phyloP scores from a whole-genome alignment of 495 filamentous ascomycete species.

The Coniosporium apollinis region DNA sequence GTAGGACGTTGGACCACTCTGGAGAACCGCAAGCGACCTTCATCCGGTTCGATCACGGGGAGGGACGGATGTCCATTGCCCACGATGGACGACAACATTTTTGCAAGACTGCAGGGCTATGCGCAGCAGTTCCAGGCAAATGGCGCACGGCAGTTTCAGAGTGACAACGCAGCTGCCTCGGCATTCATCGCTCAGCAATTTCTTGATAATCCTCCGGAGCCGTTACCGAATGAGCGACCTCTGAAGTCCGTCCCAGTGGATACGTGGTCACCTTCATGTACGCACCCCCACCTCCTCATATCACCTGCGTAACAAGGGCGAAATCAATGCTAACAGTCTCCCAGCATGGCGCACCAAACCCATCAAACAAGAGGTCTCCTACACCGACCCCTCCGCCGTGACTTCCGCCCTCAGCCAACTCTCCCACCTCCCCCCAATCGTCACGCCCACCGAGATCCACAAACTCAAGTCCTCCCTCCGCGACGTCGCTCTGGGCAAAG shows the following conservation, averaged over 20 bases:
- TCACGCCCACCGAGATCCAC: constrained; percentile 70
- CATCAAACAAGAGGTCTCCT: constrained; percentile 78
- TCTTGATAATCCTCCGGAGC: no score
- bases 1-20: no score
- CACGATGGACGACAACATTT: background rate
- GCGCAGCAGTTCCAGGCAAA: background rate
- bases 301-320: no score
- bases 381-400: constrained; percentile 49
- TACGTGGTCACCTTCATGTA: constrained; percentile 17
- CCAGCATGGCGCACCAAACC: constrained; percentile 78
- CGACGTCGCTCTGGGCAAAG: constrained; percentile 81
- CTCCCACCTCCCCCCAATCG: constrained; percentile 65
- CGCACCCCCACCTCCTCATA: background rate
- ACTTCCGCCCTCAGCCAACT: constrained; percentile 53
- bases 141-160: no score
- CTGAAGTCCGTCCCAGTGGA: no score
- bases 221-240: no score
- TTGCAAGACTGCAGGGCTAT: background rate
- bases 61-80: no score
- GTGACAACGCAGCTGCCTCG: no score
- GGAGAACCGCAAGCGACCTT: no score
- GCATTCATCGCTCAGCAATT: no score
- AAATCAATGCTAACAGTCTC: no score
- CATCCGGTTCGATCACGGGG: no score
- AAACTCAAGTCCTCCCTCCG: constrained; percentile 57